Evolutionary conservation across 2,329 filamentous ascomycete species (phyloP).

Genomic region (Sodiomyces alkalinus): DNA sequence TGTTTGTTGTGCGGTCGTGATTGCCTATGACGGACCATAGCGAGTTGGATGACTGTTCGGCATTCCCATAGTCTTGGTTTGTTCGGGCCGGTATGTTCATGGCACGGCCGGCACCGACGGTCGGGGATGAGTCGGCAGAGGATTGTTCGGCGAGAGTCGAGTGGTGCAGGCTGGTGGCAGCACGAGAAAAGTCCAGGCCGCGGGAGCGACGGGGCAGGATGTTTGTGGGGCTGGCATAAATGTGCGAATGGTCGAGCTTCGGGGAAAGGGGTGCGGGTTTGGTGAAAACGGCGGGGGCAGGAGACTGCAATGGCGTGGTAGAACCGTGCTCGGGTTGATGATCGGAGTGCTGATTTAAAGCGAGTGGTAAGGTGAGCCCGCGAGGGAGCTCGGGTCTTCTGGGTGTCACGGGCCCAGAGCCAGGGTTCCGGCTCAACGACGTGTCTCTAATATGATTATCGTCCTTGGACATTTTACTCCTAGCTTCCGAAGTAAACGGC

Average conservation of each 20-base stretch:
- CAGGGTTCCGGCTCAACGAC: too few relatives aligned
- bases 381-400: too few relatives aligned
- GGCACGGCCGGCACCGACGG: slow-evolving; percentile 52
- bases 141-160: slow-evolving; percentile 81
- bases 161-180: slow-evolving; percentile 88
- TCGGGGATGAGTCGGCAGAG: slow-evolving; percentile 82
- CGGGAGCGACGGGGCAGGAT: slow-evolving; percentile 79
- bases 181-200: slow-evolving; percentile 83
- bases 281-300: slow-evolving; percentile 14
- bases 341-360: too few relatives aligned
- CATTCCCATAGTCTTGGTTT: slow-evolving; percentile 29
- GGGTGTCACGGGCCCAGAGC: too few relatives aligned
- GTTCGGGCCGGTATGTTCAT: slow-evolving; percentile 46
- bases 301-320: too few relatives aligned
- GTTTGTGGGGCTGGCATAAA: slow-evolving; percentile 75
- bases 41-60: slow-evolving; percentile 53
- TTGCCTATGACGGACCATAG: slow-evolving; percentile 58
- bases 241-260: slow-evolving; percentile 70
- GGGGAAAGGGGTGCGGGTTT: slow-evolving; percentile 64
- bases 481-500: slow-evolving; percentile 37
- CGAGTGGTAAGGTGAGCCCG: too few relatives aligned
- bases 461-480: slow-evolving; percentile 46
- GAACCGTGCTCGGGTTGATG: too few relatives aligned
- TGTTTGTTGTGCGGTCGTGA: slow-evolving; percentile 51
- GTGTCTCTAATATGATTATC: slow-evolving; percentile 41